Evolutionary conservation across 345 rosid species (phyloP).

Genomic region (Rhodamnia rubescens): DNA sequence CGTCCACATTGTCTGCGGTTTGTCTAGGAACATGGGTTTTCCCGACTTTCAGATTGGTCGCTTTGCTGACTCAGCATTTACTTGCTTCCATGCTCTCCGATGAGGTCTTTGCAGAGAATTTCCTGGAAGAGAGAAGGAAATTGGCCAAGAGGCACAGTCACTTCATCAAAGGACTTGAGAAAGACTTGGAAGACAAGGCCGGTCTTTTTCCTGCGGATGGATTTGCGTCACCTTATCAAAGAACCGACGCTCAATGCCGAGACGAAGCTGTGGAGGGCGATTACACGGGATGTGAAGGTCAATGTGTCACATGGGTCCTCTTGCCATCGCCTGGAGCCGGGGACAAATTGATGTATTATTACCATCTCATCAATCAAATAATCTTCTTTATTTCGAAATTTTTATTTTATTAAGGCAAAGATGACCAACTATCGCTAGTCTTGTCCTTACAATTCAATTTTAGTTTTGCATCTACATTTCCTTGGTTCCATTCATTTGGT

Average conservation of each 20-base stretch:
- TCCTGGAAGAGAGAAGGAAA: conserved; percentile 3
- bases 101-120: background rate
- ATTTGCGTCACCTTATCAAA: background rate
- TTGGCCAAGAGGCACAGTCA: background rate
- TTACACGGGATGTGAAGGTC: conserved; percentile 8
- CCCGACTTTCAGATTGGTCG: conserved; percentile 6
- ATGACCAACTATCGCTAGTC: no score
- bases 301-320: conserved; percentile 11
- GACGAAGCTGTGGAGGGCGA: conserved; percentile 7
- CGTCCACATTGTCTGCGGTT: conserved; percentile 5
- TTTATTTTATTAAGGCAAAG: no score
- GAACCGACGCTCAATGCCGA: background rate
- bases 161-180: background rate
- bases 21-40: conserved; percentile 10
- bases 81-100: conserved; percentile 13
- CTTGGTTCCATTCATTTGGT: no score
- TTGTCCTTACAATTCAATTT: no score
- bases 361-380: background rate
- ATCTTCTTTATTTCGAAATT: background rate
- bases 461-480: no score
- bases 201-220: conserved; percentile 9
- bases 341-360: background rate
- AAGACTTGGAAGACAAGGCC: conserved; percentile 7
- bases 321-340: conserved; percentile 7
- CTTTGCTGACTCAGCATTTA: conserved; percentile 5